Base-by-base conservation (phyloP, 2,329 filamentous ascomycete genomes). In the Eutypa lata region DNA sequence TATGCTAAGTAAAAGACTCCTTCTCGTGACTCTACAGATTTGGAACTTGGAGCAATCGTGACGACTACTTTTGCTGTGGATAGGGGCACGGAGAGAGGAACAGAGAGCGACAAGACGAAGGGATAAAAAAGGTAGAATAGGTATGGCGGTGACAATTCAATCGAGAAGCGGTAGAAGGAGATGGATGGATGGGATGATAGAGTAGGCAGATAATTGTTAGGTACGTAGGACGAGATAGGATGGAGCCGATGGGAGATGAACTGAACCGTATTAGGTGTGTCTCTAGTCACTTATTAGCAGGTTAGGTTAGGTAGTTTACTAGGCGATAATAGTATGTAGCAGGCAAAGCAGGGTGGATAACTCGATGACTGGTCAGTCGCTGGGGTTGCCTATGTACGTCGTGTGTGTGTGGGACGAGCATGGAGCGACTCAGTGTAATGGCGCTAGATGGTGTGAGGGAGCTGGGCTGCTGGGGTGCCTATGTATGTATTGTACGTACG, bases 91-190 rank as follows among this genome's bases (percentile, higher is more conserved):
- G 63, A 64, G 61, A 61, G 60, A 54, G 63, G 62, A 62, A 60
- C 58, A 68, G 65, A 59, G 65, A 68, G 61, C 61, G 64, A 67
- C 65, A 62, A 61, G 64, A 63, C 55, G 61, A 31, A 55, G 56
- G 57, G 57, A 64, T 61, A 54, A 18, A 38, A 38, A 38, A 18
- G 35, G 35, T 38, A 38, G 16, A 18, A 5, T 38, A 16, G n/a
- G n/a, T n/a, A 38, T 16, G 35, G 57, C 55, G 57, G 52, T 53
- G 52, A 53, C 49, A 57, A 57, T 58, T 58, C 51, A 52, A 55
- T 38, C 13, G 51, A 64, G 62, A 59, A 63, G 58, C 58, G 60
- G 60, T 61, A 63, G 62, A 63, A 61, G 60, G 61, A 56, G 61
- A 59, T 49, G 48, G 53, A 56, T 55, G 48, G 52, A 53, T 53